Percentiles rank a stretch among this genome's conserved stretches.
Evolutionary conservation across 1,284 basidiomycete genomes (phyloP).

Genomic region (Ustilago sp.): DNA sequence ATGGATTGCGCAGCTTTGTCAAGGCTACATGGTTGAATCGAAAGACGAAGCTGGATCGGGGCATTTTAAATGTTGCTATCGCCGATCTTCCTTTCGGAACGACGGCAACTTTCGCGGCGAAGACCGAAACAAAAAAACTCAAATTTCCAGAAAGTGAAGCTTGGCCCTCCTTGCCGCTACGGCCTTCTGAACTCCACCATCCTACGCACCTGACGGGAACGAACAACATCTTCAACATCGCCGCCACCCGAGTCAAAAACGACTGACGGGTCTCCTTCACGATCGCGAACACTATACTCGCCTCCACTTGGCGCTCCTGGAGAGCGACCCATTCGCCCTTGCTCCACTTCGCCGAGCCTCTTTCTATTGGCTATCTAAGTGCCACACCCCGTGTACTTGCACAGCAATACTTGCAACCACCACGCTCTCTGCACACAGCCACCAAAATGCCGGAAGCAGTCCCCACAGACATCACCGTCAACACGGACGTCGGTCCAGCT

Average conservation of each 20-base stretch:
- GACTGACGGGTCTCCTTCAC: slow-evolving; percentile 1
- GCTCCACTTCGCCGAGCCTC: neutral
- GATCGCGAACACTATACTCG: slow-evolving; percentile 19
- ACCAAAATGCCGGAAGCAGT: slow-evolving; percentile 43
- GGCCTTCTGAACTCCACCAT: slow-evolving; percentile 3
- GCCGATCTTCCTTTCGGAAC: neutral
- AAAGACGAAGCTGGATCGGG: neutral
- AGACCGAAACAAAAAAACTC: slow-evolving; percentile 16
- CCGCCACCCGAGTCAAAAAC: neutral
- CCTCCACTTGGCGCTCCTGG: slow-evolving; percentile 15
- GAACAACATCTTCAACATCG: neutral
- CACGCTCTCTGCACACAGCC: neutral
- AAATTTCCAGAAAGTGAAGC: slow-evolving; percentile 1
- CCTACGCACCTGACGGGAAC: neutral
- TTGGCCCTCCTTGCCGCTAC: neutral
- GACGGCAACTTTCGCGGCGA: slow-evolving; percentile 12
- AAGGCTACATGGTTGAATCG: no score
- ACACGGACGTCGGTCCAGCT: slow-evolving; percentile 33
- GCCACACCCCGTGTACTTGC: neutral
- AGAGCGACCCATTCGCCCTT: slow-evolving; percentile 8
- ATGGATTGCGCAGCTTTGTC: neutral
- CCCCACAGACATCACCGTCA: neutral
- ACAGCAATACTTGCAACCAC: neutral
- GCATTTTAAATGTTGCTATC: neutral
- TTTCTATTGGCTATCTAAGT: neutral